phyloP scores from a whole-genome alignment of 208 protist genomes.

The Trypanosoma theileri region DNA sequence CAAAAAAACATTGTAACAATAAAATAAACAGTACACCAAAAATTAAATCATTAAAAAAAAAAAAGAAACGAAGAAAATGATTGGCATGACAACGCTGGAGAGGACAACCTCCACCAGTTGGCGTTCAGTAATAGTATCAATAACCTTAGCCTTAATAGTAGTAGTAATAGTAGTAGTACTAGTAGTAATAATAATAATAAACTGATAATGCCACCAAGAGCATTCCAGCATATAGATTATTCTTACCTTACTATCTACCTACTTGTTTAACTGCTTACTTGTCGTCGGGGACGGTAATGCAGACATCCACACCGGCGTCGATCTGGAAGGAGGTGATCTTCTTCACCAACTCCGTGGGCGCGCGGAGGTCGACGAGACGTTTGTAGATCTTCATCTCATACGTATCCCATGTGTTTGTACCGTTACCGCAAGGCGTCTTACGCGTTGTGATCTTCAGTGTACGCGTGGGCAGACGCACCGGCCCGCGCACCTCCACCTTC shows the following conservation, averaged over 20 bases:
- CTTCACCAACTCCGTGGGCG: constrained; percentile 86
- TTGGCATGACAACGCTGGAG: constrained; percentile 26
- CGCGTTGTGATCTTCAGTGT: constrained; percentile 97
- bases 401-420: constrained; percentile 99
- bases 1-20: too few species aligned
- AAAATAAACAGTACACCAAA: too few species aligned
- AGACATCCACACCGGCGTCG: constrained; percentile 86
- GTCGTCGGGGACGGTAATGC: constrained; percentile 79
- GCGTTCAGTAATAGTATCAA: constrained; percentile 2
- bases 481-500: constrained; percentile 96
- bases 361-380: constrained; percentile 98
- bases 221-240: too few species aligned
- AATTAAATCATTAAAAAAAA: background rate
- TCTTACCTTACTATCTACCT: background rate
- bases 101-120: constrained; percentile 3
- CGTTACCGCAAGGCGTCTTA: constrained; percentile 99
- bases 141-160: background rate
- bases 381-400: constrained; percentile 99
- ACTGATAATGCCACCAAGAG: too few species aligned
- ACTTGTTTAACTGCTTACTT: constrained; percentile 1
- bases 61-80: background rate
- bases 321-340: constrained; percentile 92
- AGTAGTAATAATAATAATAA: too few species aligned
- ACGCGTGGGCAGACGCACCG: constrained; percentile 98
- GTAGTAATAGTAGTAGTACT: too few species aligned